Conservation (phyloP, 768 basidiomycete genomes). For the Russula earlei region DNA sequence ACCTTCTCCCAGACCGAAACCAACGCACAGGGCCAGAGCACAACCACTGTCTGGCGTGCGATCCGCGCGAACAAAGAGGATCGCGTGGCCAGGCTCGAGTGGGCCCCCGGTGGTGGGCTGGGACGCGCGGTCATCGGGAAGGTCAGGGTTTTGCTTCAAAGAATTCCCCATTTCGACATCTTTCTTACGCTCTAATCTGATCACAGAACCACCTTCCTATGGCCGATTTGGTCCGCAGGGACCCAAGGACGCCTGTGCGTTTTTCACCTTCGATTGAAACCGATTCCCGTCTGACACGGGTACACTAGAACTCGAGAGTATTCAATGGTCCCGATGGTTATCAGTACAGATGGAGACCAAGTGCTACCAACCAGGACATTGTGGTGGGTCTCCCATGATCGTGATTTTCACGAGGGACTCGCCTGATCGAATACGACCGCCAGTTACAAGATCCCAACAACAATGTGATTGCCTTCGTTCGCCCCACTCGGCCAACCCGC, state of each 20-base stretch:
- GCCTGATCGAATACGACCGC: not conserved
- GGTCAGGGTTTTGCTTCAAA: conserved; percentile 33
- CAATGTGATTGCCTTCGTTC: conserved; percentile 70
- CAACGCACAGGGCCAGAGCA: conserved; percentile 51
- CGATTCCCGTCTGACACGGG: conserved; percentile 7
- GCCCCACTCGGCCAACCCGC: conserved; percentile 64
- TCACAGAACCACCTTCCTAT: conserved; percentile 66
- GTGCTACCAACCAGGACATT: conserved; percentile 40
- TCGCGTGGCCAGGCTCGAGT: conserved; percentile 81
- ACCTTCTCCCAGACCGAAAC: conserved; percentile 48
- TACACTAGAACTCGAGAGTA: conserved; percentile 33
- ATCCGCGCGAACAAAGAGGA: conserved; percentile 81
- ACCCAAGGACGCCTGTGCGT: conserved; percentile 52
- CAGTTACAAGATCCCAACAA: conserved; percentile 68
- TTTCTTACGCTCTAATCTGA: conserved; percentile 12
- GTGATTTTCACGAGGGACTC: conserved; percentile 1
- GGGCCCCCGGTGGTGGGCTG: conserved; percentile 73
- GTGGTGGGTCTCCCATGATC: conserved; percentile 30
- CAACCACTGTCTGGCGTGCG: conserved; percentile 73
- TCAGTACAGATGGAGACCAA: conserved; percentile 74
- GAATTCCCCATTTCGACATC: conserved; percentile 22
- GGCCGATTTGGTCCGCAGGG: conserved; percentile 71
- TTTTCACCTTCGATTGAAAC: conserved; percentile 10
- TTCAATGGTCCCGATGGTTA: conserved; percentile 81
- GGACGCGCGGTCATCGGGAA: conserved; percentile 83